Evolutionary conservation across 805 yeast species (phyloP).

Genomic region (Zygoascus bituminiphila): DNA sequence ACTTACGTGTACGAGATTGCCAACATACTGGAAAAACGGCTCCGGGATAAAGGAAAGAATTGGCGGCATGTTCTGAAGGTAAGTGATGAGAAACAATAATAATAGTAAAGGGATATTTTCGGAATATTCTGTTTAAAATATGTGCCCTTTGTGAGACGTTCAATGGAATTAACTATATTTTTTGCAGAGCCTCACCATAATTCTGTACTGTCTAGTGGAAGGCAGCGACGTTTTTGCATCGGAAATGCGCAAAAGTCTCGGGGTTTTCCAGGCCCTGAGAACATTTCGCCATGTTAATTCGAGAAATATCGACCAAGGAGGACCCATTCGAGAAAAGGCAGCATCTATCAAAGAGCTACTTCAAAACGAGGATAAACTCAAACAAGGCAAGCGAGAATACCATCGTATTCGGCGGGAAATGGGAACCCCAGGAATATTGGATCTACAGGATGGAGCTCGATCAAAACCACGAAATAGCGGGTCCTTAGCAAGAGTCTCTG

Average conservation of each 20-base stretch:
- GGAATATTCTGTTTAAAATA: slow-evolving; percentile 12
- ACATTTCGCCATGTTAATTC: slow-evolving; percentile 75
- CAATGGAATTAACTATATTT: neutral
- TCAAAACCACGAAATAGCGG: slow-evolving; percentile 2
- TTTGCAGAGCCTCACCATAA: slow-evolving; percentile 54
- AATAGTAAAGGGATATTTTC: slow-evolving; percentile 9
- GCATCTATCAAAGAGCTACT: slow-evolving; percentile 20
- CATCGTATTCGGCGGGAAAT: slow-evolving; percentile 23
- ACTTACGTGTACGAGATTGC: slow-evolving; percentile 76
- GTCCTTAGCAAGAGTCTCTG: neutral
- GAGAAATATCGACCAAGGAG: slow-evolving; percentile 27
- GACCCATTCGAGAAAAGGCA: slow-evolving; percentile 25
- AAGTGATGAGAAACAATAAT: neutral
- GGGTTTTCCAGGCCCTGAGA: slow-evolving; percentile 76
- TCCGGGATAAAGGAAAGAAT: slow-evolving; percentile 91
- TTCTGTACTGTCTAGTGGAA: slow-evolving; percentile 74
- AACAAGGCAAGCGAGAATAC: slow-evolving; percentile 23
- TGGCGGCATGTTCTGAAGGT: slow-evolving; percentile 93
- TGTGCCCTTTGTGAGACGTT: slow-evolving; percentile 13
- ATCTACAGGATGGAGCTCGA: slow-evolving; percentile 7
- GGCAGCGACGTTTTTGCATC: slow-evolving; percentile 84
- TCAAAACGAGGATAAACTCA: slow-evolving; percentile 21
- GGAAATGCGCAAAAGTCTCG: slow-evolving; percentile 83
- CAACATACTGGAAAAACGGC: slow-evolving; percentile 85
- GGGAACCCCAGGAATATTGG: slow-evolving; percentile 22